Evolutionary conservation across 768 basidiomycete genomes (phyloP), one percentile per base, ranked within the genome.

Genomic region (Pleurotus tuber-regium): DNA sequence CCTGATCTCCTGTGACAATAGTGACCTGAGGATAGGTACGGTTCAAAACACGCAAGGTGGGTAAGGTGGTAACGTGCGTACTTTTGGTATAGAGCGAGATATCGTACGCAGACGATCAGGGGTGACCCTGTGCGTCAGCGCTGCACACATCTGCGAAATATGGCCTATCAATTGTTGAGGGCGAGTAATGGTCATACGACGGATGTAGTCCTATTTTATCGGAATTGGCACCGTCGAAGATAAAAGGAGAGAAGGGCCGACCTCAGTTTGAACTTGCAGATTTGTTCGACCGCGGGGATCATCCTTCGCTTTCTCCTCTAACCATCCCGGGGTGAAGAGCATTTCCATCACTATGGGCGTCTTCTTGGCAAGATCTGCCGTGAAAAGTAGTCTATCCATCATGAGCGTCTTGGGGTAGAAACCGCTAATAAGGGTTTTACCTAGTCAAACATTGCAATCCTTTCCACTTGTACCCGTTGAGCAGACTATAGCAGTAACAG

Each of bases 91-190:
- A 3, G 71, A 68, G 0, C 65, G 61, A 0, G 82, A 79, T 39
- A 89, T 78, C 29, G 53, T 61, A 10, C 66, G 65, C 16, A 87
- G 71, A 4, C 77, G 73, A 0, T 71, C 70, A 0, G 76, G 65
- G 4, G 69, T 60, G 57, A 89, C 82, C 47, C 75, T 60, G 61
- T 92, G 89, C 0, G 83, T 86, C 1, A 87, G 55, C 0, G 60
- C 83, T 1, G 90, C 87, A 11, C 70, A 72, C 80, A 87, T 83
- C 63, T 93, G 92, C 9, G 86, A 89, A 12, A 92, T 51, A 23
- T 78, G 67, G 0, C 90, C 90, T 14, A 78, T 53, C 46, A 84
- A 63, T 2, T 68, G 70, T 57, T 90, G 91, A 2, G 78, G 80
- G 28, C 74, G 76, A 1, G 85, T 83, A 5, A 78, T 66, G 4